Evolutionary conservation across 495 filamentous ascomycete genomes (phyloP).

Genomic region (Aspergillus conjunctus): DNA sequence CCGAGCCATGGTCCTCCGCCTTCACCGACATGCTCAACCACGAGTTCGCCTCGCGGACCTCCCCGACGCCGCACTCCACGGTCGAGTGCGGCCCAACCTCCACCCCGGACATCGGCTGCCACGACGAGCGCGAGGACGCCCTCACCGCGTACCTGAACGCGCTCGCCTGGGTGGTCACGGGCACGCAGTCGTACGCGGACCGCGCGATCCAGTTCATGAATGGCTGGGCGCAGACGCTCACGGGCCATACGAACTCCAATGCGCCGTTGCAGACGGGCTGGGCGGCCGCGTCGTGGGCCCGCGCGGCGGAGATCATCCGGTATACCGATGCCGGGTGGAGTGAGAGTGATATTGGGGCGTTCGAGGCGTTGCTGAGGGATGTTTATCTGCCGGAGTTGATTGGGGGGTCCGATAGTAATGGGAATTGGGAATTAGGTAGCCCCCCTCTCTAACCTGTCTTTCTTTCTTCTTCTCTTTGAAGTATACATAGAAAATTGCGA

Average conservation of each 20-base stretch:
- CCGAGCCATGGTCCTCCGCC: neutral
- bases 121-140: slow-evolving; percentile 29
- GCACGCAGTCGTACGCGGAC: slow-evolving; percentile 22
- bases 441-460: neutral
- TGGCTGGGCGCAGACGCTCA: slow-evolving; percentile 24
- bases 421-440: slow-evolving; percentile 34
- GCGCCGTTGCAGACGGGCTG: slow-evolving; percentile 32
- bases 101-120: slow-evolving; percentile 29
- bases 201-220: slow-evolving; percentile 33
- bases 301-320: slow-evolving; percentile 31
- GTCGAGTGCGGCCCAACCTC: slow-evolving; percentile 31
- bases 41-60: slow-evolving; percentile 1
- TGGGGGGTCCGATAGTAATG: slow-evolving; percentile 25
- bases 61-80: slow-evolving; percentile 16
- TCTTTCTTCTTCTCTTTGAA: no score
- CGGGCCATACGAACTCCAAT: slow-evolving; percentile 31
- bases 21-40: neutral
- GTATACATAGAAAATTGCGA: no score
- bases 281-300: slow-evolving; percentile 30
- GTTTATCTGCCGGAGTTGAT: slow-evolving; percentile 33
- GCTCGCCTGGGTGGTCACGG: slow-evolving; percentile 28
- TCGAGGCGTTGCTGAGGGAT: slow-evolving; percentile 29
- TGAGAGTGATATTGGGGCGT: slow-evolving; percentile 17
- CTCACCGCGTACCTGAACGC: slow-evolving; percentile 34
- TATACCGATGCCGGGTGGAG: slow-evolving; percentile 31